phyloP scores from a whole-genome alignment of 805 yeast species.

The Sugiyamaella marilandica region DNA sequence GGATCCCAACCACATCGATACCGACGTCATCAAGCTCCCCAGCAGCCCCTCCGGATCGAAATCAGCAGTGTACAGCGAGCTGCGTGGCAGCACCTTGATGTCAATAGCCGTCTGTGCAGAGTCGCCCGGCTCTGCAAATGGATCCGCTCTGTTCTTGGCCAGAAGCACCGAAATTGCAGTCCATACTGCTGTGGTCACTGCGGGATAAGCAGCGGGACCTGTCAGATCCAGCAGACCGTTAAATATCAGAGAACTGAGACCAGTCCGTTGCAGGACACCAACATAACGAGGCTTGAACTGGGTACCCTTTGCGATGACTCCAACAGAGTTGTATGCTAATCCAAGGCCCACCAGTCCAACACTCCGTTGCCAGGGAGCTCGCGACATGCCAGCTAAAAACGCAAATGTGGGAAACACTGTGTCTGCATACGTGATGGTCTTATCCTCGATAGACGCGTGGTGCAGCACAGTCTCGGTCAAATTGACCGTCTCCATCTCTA shows the following conservation, averaged over 20 bases:
- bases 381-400: conserved; percentile 29
- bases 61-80: conserved; percentile 24
- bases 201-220: conserved; percentile 21
- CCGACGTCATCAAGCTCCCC: conserved; percentile 34
- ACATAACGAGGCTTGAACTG: conserved; percentile 20
- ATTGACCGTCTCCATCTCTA: conserved; percentile 30
- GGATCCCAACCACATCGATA: conserved; percentile 36
- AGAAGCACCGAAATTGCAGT: conserved; percentile 23
- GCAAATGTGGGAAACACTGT: conserved; percentile 31
- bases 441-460: conserved; percentile 24
- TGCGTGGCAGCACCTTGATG: conserved; percentile 20
- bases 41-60: conserved; percentile 39
- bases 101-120: conserved; percentile 35
- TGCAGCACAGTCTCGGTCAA: conserved; percentile 14
- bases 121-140: conserved; percentile 25
- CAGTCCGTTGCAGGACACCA: conserved; percentile 32
- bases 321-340: conserved; percentile 24
- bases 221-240: conserved; percentile 9
- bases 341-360: conserved; percentile 29
- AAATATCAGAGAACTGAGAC: conserved; percentile 24
- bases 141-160: conserved; percentile 25
- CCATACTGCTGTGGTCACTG: conserved; percentile 28
- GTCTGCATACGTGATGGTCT: conserved; percentile 27
- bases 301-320: conserved; percentile 6
- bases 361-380: conserved; percentile 17